Percentiles rank a stretch among this genome's conserved stretches.
Conservation (phyloP, 306 rosid species). For the Quercus suber region DNA sequence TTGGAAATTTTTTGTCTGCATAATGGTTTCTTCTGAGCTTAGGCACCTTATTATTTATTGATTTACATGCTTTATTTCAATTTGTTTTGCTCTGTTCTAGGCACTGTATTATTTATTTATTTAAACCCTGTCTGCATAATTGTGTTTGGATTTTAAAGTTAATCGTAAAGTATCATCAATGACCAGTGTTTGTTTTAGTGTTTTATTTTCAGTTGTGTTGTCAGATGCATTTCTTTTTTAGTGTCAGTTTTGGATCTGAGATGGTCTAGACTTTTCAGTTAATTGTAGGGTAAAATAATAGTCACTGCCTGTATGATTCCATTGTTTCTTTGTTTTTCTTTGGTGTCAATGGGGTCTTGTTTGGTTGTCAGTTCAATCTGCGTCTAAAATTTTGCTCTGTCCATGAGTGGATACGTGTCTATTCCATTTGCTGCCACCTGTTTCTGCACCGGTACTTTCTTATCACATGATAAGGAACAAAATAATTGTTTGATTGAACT, state of each 20-base stretch:
- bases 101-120: no score
- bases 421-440: not conserved
- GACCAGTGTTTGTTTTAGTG: not conserved
- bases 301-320: not conserved
- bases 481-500: not conserved
- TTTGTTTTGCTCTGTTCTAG: no score
- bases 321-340: not conserved
- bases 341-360: not conserved
- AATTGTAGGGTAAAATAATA: not conserved
- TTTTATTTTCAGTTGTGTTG: not conserved
- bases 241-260: conserved; percentile 10
- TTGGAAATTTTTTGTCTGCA: no score
- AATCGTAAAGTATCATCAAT: not conserved
- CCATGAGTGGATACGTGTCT: not conserved
- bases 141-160: not conserved
- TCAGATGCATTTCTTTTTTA: not conserved
- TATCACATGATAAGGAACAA: not conserved
- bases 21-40: no score
- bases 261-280: not conserved
- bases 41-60: no score
- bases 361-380: not conserved
- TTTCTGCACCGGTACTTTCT: not conserved
- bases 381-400: no score
- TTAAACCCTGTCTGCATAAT: no score
- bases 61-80: no score